Evolutionary conservation across 2,329 filamentous ascomycete species (phyloP).

Genomic region (Colletotrichum higginsianum): DNA sequence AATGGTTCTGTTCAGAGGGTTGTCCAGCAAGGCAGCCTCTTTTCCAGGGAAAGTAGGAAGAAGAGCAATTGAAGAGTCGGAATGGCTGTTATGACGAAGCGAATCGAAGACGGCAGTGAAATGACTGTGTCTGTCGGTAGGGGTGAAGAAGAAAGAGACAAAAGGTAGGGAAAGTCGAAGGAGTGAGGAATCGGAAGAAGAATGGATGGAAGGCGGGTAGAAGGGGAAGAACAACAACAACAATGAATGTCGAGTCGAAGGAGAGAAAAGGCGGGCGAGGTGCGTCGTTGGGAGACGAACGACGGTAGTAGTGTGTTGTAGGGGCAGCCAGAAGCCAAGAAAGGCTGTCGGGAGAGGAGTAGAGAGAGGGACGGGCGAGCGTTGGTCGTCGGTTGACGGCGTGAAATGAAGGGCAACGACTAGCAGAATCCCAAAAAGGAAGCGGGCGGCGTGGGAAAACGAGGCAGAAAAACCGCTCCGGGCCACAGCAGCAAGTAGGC

Average conservation of each 20-base stretch:
- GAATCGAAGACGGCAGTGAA: conserved; percentile 30
- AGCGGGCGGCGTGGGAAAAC: conserved; percentile 37
- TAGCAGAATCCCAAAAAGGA: conserved; percentile 35
- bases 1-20: conserved; percentile 37
- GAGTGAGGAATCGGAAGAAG: conserved; percentile 33
- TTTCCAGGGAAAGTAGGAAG: conserved; percentile 30
- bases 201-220: conserved; percentile 29
- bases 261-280: conserved; percentile 3
- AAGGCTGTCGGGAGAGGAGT: conserved; percentile 22
- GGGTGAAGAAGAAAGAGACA: conserved; percentile 17
- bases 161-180: conserved; percentile 18
- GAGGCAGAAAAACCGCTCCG: conserved; percentile 27
- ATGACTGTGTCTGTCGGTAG: conserved; percentile 19
- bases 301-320: conserved; percentile 9
- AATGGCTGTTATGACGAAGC: conserved; percentile 17
- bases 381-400: conserved; percentile 26
- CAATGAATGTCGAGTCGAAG: conserved; percentile 18
- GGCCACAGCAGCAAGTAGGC: conserved; percentile 14
- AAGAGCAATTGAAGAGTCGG: conserved; percentile 24
- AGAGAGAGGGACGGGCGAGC: conserved; percentile 13
- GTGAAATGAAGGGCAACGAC: conserved; percentile 41
- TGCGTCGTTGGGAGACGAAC: conserved; percentile 14
- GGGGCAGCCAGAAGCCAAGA: conserved; percentile 29
- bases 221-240: conserved; percentile 20
- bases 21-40: conserved; percentile 42